A percentile compares a stretch with the other conserved stretches of the same genome.
Conservation (phyloP, 75 land plant species). For the Cupressus sempervirens region DNA sequence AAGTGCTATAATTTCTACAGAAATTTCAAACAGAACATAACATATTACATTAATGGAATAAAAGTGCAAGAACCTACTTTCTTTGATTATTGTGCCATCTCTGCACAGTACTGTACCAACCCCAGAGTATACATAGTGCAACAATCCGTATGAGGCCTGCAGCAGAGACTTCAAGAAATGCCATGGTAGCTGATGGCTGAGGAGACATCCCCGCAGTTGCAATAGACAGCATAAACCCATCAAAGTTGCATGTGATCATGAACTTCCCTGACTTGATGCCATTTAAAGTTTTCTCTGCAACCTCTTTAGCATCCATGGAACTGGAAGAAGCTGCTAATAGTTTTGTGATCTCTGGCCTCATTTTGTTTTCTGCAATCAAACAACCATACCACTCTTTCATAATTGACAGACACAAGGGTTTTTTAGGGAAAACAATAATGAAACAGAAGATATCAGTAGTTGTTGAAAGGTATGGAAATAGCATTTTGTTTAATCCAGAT, state of each 20-base stretch:
- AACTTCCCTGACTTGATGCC: constrained; percentile 74
- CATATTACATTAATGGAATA: not conserved
- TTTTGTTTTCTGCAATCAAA: constrained; percentile 10
- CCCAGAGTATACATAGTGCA: constrained; percentile 54
- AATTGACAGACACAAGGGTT: not conserved
- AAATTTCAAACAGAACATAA: not conserved
- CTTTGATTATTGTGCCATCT: constrained; percentile 36
- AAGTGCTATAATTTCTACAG: not conserved
- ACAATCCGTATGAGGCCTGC: constrained; percentile 44
- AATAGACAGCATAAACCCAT: constrained; percentile 54
- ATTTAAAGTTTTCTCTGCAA: constrained; percentile 56
- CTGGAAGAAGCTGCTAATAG: constrained; percentile 55
- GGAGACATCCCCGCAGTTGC: constrained; percentile 75
- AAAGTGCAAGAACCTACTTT: constrained; percentile 15
- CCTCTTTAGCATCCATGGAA: constrained; percentile 62
- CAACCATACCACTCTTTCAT: not conserved
- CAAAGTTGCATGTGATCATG: constrained; percentile 64
- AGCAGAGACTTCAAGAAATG: constrained; percentile 54
- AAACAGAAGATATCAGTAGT: not conserved
- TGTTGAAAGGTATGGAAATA: not conserved
- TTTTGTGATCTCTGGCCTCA: constrained; percentile 57
- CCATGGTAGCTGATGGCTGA: constrained; percentile 54
- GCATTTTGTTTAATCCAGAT: not conserved
- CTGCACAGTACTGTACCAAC: constrained; percentile 63
- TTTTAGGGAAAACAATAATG: not conserved